phyloP scores from a whole-genome alignment of 2,329 filamentous ascomycete genomes.

The Berkeleyomyces basicola region DNA sequence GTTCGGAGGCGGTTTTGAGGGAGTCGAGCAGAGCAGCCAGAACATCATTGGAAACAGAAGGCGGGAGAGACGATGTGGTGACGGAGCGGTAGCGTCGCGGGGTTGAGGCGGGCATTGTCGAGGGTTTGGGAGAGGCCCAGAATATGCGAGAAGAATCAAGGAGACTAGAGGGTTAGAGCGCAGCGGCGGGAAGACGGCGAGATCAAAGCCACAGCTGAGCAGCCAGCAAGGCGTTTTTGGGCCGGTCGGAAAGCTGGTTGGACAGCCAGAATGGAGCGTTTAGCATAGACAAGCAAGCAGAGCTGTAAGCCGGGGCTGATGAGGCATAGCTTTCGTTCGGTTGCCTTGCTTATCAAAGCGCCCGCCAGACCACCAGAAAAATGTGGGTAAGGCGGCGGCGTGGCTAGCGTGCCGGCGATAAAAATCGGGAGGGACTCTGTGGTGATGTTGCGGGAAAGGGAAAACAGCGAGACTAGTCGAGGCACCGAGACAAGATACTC shows the following conservation, averaged over 20 bases:
- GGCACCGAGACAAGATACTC: too few species aligned
- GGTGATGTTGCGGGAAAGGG: neutral
- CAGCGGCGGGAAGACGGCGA: neutral
- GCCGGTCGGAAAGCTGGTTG: too few species aligned
- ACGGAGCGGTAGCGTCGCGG: constrained; percentile 46
- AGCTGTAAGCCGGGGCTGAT: neutral
- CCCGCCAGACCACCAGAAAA: neutral
- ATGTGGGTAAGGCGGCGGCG: neutral
- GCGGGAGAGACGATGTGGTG: constrained; percentile 41
- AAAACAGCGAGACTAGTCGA: too few species aligned
- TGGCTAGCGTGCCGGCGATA: neutral
- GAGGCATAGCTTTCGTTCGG: neutral
- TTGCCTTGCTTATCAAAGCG: constrained; percentile 1
- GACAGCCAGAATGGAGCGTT: too few species aligned
- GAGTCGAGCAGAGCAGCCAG: constrained; percentile 37
- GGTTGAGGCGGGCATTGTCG: constrained; percentile 17
- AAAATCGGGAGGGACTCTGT: neutral
- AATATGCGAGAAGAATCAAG: neutral
- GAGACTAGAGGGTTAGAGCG: neutral
- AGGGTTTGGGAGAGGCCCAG: neutral
- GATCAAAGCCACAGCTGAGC: neutral
- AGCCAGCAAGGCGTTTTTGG: neutral
- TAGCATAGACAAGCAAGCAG: neutral
- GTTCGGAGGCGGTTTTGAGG: constrained; percentile 25
- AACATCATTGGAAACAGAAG: constrained; percentile 43